Evolutionary conservation across 192 early-diverging fungal genomes (phyloP), one percentile per base, ranked within the genome.

Genomic region (Backusella australiensis): DNA sequence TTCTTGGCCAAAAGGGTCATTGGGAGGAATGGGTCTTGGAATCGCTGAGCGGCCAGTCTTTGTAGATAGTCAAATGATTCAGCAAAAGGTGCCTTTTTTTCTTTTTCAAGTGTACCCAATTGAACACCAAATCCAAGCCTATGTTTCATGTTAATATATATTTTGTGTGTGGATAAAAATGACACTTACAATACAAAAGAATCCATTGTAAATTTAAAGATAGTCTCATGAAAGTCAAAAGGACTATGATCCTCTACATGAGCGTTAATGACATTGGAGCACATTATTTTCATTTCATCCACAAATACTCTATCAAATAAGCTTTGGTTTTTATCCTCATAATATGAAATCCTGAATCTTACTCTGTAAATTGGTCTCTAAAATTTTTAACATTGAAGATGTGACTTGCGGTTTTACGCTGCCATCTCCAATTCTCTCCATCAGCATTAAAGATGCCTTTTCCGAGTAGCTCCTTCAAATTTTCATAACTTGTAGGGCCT

Each of bases 361-460:
- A 80, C 79, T 72, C 70, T 46, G 79, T 80, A 26, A 76, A 80
- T 34, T 71, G 44, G 73, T 80, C 75, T 39, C 79, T 77, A 21
- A 80, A 76, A 23, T 80, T 80, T 53, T 80, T 76, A 41, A 80
- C 71, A 34, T 80, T 80, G 29, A 80, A 80, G 17, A 80, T 80
- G n/a, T 72, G 52, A 56, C 69, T 72, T 19, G 79, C 79, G 9
- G 81, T 69, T 74, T 93, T 91, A 36, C 91, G 80, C 38, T 91
- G 89, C 6, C 69, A 73, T 34, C 78, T 79, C 91, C 92, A 93
- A 0, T 69, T 38, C 23, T 80, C 73, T 15, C 92, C 92, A 80
- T 93, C 89, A 0, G 86, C 77, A 82, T 87, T 91, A 69, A 93
- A 93, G 75, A 93, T 93, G 17, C 91, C 91, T 66, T 85, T 78